phyloP scores from a whole-genome alignment of 768 basidiomycete genomes.

The Russula foetens region DNA sequence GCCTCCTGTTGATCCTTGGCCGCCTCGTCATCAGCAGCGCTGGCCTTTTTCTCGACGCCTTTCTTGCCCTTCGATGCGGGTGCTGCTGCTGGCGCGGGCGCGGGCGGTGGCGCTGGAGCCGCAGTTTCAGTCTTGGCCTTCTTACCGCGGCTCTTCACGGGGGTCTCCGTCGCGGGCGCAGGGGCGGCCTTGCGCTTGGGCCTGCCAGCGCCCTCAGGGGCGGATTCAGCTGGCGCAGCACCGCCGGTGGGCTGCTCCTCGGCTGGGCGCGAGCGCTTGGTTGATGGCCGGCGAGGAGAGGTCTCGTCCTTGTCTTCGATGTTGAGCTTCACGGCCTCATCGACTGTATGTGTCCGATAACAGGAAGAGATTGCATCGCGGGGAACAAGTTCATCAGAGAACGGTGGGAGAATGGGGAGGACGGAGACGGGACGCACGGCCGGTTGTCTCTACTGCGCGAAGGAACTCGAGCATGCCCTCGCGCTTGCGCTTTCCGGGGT shows the following conservation, averaged over 20 bases:
- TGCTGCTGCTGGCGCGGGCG: background rate
- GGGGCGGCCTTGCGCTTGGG: constrained; percentile 17
- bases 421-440: constrained; percentile 18
- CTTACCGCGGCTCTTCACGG: constrained; percentile 13
- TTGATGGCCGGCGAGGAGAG: constrained; percentile 10
- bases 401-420: background rate
- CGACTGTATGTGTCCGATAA: constrained; percentile 6
- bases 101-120: background rate
- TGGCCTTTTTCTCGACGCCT: constrained; percentile 8
- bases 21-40: constrained; percentile 3
- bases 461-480: constrained; percentile 22
- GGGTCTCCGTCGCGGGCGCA: constrained; percentile 9
- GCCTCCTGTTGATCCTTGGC: constrained; percentile 12
- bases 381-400: background rate
- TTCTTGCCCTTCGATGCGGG: constrained; percentile 14
- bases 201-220: background rate
- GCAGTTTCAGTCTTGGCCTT: constrained; percentile 13
- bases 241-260: constrained; percentile 3
- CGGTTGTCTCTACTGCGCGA: constrained; percentile 19
- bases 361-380: background rate
- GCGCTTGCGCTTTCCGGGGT: constrained; percentile 15
- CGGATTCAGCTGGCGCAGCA: background rate
- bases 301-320: constrained; percentile 18
- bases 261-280: constrained; percentile 14
- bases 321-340: constrained; percentile 15